Percentiles rank a stretch among this genome's conserved stretches.
phyloP scores from a whole-genome alignment of 169 alveolate genomes.

The Eimeria acervulina region DNA sequence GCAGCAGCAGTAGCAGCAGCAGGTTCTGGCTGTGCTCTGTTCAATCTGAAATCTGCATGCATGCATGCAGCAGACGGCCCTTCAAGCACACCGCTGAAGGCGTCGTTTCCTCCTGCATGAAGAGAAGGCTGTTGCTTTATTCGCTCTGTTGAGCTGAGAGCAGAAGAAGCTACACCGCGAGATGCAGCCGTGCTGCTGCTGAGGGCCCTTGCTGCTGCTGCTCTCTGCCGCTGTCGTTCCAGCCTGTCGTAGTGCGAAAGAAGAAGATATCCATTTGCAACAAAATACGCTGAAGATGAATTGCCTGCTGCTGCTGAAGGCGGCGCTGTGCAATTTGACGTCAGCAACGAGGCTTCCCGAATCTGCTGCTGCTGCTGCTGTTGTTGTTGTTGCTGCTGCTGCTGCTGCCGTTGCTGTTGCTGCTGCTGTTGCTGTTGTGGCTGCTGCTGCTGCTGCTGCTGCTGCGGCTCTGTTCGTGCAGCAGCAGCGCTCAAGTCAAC shows the following conservation, averaged over 20 bases:
- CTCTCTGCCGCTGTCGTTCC: neutral
- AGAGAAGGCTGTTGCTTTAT: no score
- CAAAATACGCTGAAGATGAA: neutral
- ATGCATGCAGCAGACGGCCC: no score
- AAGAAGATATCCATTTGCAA: neutral
- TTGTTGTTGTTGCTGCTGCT: neutral
- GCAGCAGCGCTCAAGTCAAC: neutral
- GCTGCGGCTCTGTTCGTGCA: neutral
- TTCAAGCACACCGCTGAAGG: no score
- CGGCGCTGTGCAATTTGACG: neutral
- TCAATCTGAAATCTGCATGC: neutral
- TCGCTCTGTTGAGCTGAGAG: neutral
- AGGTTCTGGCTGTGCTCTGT: neutral
- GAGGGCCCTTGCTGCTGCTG: constrained; percentile 7
- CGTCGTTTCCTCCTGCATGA: no score
- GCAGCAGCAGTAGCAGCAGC: no score
- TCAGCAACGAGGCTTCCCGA: neutral
- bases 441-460: neutral
- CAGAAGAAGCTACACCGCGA: neutral
- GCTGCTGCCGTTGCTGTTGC: neutral
- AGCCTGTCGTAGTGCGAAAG: neutral
- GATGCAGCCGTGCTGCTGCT: neutral
- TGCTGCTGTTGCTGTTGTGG: neutral
- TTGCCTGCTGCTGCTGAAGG: neutral
- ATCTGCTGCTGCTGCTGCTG: constrained; percentile 3